Evolutionary conservation across 306 rosid genomes (phyloP).

Genomic region (Fragaria ananassa): DNA sequence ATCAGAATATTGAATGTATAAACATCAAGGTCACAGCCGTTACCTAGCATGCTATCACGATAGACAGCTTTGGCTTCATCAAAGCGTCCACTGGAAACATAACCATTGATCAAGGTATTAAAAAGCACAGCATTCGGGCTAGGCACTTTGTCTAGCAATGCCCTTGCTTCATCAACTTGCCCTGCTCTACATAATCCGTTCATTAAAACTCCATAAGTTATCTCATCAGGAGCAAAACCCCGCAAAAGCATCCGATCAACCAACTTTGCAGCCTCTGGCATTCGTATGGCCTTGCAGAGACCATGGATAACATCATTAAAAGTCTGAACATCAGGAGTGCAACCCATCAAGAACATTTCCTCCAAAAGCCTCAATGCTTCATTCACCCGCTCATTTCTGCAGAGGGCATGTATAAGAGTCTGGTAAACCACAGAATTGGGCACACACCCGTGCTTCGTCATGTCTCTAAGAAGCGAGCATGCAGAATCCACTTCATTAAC

Average conservation of each 20-base stretch:
- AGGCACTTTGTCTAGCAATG: conserved; percentile 55
- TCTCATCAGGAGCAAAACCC: conserved; percentile 58
- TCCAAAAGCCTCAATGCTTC: conserved; percentile 75
- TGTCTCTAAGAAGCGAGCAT: conserved; percentile 73
- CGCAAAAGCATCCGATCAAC: conserved; percentile 75
- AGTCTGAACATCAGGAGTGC: conserved; percentile 87
- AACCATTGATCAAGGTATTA: conserved; percentile 78
- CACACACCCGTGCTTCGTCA: conserved; percentile 89
- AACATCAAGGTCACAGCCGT: conserved; percentile 65
- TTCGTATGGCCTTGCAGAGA: conserved; percentile 54
- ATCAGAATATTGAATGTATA: conserved; percentile 77
- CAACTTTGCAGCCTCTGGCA: conserved; percentile 74
- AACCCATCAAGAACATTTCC: conserved; percentile 92
- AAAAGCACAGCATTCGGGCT: conserved; percentile 54
- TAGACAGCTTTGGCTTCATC: conserved; percentile 67
- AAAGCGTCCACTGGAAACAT: conserved; percentile 56
- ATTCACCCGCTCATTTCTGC: conserved; percentile 52
- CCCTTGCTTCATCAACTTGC: conserved; percentile 71
- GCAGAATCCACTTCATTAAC: conserved; percentile 81
- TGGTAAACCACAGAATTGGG: conserved; percentile 83
- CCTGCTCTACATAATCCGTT: conserved; percentile 68
- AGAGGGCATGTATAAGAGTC: conserved; percentile 76
- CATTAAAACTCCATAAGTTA: conserved; percentile 75
- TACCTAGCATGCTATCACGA: conserved; percentile 43
- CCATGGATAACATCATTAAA: conserved; percentile 76